phyloP scores from a whole-genome alignment of 2,329 filamentous ascomycete genomes.

The Allantophomopsis cytisporea region DNA sequence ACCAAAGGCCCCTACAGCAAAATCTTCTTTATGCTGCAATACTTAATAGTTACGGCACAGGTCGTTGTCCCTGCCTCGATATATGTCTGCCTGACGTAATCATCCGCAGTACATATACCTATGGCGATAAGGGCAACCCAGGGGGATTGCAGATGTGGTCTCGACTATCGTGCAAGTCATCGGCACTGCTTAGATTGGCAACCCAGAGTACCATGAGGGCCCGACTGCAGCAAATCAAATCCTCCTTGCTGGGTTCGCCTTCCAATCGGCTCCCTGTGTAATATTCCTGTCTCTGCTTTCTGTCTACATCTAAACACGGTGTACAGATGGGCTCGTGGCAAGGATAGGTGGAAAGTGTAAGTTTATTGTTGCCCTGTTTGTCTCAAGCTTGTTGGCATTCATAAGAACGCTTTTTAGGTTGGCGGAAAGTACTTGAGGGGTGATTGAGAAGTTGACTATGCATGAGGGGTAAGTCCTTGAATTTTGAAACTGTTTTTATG shows the following conservation, averaged over 20 bases:
- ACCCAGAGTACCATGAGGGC: slow-evolving; percentile 28
- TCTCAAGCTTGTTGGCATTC: too few relatives aligned
- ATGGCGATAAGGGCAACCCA: too few relatives aligned
- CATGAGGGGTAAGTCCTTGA: too few relatives aligned
- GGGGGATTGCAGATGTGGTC: slow-evolving; percentile 28
- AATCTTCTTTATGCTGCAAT: slow-evolving; percentile 41
- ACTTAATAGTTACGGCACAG: slow-evolving; percentile 46
- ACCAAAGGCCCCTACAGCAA: slow-evolving; percentile 37
- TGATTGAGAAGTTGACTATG: too few relatives aligned
- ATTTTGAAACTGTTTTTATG: too few relatives aligned
- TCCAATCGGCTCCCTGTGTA: slow-evolving; percentile 39
- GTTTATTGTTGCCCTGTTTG: too few relatives aligned
- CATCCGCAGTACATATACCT: too few relatives aligned
- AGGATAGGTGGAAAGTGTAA: too few relatives aligned
- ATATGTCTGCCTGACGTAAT: slow-evolving; percentile 36
- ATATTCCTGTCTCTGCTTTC: slow-evolving; percentile 28
- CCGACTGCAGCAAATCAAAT: slow-evolving; percentile 38
- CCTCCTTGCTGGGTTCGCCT: slow-evolving; percentile 36
- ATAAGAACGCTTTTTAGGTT: too few relatives aligned
- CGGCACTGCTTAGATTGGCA: slow-evolving; percentile 39
- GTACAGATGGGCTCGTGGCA: too few relatives aligned
- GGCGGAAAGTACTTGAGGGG: too few relatives aligned
- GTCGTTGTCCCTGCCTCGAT: slow-evolving; percentile 42
- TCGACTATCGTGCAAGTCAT: slow-evolving; percentile 37
- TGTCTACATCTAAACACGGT: slow-evolving; percentile 12